Base-by-base conservation (phyloP, 345 rosid genomes). In the Populus davidiana region DNA sequence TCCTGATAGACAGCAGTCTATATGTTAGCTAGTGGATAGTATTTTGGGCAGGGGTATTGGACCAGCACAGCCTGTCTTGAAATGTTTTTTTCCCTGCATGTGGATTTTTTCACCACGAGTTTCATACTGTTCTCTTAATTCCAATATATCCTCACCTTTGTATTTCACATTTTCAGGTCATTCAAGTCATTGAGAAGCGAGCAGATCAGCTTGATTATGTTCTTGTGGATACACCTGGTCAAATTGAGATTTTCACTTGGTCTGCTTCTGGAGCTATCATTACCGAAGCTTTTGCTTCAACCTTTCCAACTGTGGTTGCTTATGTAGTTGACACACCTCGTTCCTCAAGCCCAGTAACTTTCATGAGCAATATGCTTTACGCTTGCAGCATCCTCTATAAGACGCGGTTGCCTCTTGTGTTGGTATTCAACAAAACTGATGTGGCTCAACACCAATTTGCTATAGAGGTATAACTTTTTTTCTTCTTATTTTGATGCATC, bases 191-290 rank as follows among this genome's bases (percentile, higher is more conserved):
- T 82, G 97, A 92, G 89, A 92, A 77, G 76, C 87, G 97, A 68
- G 97, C 95, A 63, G 90, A 90, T 79, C 92, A 92, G 82, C 93
- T 92, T 84, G 97, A 92, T 80, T 92, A 90, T 83, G 95, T 92
- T 74, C 85, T 92, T 50, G 97, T 90, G 82, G 97, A 92, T 77
- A 92, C 97, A 66, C 97, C 97, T 80, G 95, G 97, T 73, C 97
- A 92, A 81, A 92, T 91, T 82, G 97, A 92, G 85, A 92, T 92
- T 78, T 91, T 92, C 52, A 92, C 97, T 33, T 92, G 97, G 97
- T 92, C 97, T 80, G 97, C 97, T 75, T 92, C 97, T 38, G 97
- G 97, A 52, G 97, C 97, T 79, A 91, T 92, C 44, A 92, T 92
- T 73, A 92, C 97, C 50, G 97, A 92, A 87, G 88, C 97, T 64